These are phyloP conservation scores for Saksenaea vasiformis DNA, from an alignment of 371 early-diverging fungal species.

Conservation along the genomic window DNA sequence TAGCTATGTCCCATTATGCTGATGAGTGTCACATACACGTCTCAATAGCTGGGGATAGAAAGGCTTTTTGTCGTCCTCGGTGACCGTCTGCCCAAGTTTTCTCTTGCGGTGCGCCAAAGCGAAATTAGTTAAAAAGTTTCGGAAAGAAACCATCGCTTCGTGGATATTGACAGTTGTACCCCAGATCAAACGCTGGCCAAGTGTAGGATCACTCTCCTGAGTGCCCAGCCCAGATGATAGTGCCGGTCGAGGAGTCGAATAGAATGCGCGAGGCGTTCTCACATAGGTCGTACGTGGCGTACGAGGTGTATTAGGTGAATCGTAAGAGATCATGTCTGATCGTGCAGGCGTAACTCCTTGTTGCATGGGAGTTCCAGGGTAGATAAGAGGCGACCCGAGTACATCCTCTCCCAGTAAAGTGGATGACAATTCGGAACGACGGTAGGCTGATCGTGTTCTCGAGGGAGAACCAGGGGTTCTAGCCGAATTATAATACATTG, in stretches of 20 bases:
- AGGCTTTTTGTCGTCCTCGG: conserved; percentile 56
- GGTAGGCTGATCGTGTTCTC: conserved; percentile 14
- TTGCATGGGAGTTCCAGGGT: conserved; percentile 43
- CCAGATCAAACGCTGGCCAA: conserved; percentile 85
- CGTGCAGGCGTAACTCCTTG: conserved; percentile 9
- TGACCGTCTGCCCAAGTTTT: conserved; percentile 26
- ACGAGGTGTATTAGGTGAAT: conserved; percentile 30
- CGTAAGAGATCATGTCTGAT: conserved; percentile 15
- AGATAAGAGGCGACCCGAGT: conserved; percentile 41
- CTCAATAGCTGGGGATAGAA: conserved; percentile 74
- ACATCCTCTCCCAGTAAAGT: conserved; percentile 40
- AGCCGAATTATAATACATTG: conserved; percentile 18
- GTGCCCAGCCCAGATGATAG: conserved; percentile 27
- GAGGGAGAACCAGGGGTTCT: conserved; percentile 38
- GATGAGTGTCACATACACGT: neutral
- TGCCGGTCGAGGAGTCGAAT: conserved; percentile 9
- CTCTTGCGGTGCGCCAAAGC: conserved; percentile 65
- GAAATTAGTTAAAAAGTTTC: conserved; percentile 87
- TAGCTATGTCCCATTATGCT: neutral
- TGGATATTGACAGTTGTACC: conserved; percentile 98
- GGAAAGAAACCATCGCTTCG: conserved; percentile 87
- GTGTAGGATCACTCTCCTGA: conserved; percentile 49
- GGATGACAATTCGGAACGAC: conserved; percentile 47
- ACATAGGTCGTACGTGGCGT: conserved; percentile 41
- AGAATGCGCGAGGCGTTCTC: conserved; percentile 34